Base-by-base conservation (phyloP, 2,329 filamentous ascomycete genomes). In the Venturia effusa region DNA sequence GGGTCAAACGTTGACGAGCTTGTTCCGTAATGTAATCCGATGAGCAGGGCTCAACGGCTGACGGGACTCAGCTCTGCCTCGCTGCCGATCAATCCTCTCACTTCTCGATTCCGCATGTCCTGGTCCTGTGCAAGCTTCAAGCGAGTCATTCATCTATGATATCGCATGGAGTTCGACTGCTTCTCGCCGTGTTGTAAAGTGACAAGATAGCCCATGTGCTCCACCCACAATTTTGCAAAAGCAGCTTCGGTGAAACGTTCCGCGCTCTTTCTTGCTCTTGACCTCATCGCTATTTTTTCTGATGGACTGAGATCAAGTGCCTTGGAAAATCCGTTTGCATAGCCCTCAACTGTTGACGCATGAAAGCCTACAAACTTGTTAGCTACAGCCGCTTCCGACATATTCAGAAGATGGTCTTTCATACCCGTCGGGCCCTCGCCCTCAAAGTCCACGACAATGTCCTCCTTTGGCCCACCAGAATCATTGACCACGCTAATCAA, bases 401-500 rank as follows among this genome's bases (percentile, higher is more conserved):
- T 34, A 13, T 17, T 39, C 27, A 32, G 8, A 39, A 34, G 40
- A 34, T 43, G 43, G 13, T 13, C 45, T 32, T n/a, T 72, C 80
- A 72, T 75, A 90, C 89, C 89, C 39, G 89, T 97, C 13, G 88
- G 85, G 19, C 61, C 61, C 67, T 88, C 78, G 4, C 89, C 91
- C 67, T 94, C 87, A 41, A 94, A 79, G 13, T 89, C 82, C 11
- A 91, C 84, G 19, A 97, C 93, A 68, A 99, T 99, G 73, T 99
- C 94, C 67, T 91, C 77, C 76, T 94, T 96, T 1, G 94, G 94
- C 0, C 94, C 94, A 10, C 93, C 94, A 61, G 89, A 94, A 74
- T 97, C 82, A 71, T 99, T 94, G 10, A 97, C 94, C 0, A 99
- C 92, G 5, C 88, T 87, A 64, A 99, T 92, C 65, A 99, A 79